Percentiles rank a stretch among this genome's conserved stretches.
These are phyloP conservation scores for Malus domestica DNA, from an alignment of 306 rosid genomes.

Conservation along the genomic window ASM211411v1 NC_041795.1:28434501-28435000, in stretches of 20 bases:
- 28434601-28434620: constrained; percentile 34
- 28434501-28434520: neutral
- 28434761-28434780: constrained; percentile 20
- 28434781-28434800: constrained; percentile 56
- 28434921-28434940: constrained; percentile 53
- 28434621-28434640: constrained; percentile 30
- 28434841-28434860: constrained; percentile 41
- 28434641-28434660: constrained; percentile 21
- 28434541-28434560: neutral
- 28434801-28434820: constrained; percentile 42
- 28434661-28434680: no score
- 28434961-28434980: constrained; percentile 46
- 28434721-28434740: constrained; percentile 17
- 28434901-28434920: constrained; percentile 32
- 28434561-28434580: constrained; percentile 9
- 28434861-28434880: constrained; percentile 38
- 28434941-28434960: constrained; percentile 29
- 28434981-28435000: neutral
- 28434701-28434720: no score
- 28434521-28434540: neutral
- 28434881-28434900: constrained; percentile 52
- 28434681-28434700: no score
- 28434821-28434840: neutral
- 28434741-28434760: constrained; percentile 50
- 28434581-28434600: constrained; percentile 31